Conservation (phyloP, 352 stramenopile genomes). For the Globisporangium cystogenes region DNA sequence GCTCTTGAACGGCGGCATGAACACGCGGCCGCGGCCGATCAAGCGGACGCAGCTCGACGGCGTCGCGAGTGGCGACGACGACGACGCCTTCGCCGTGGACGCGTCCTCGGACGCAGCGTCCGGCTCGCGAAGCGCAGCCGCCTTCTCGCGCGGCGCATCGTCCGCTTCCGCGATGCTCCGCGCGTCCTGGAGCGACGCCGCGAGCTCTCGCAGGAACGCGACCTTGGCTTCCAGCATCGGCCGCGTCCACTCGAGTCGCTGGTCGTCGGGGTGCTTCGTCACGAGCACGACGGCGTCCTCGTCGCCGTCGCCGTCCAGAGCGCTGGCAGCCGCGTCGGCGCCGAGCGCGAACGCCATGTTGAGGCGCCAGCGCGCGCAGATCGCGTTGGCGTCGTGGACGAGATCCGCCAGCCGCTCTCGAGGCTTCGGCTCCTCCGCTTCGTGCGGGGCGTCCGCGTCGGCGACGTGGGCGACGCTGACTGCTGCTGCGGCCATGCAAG, state of each 20-base stretch:
- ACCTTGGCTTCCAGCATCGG: constrained; percentile 42
- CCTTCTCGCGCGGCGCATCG: constrained; percentile 5
- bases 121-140: constrained; percentile 12
- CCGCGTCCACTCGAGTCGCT: constrained; percentile 42
- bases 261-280: constrained; percentile 37
- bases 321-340: neutral
- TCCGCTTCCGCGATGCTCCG: constrained; percentile 1
- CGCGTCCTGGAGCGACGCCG: constrained; percentile 27
- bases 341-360: constrained; percentile 34
- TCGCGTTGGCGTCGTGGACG: constrained; percentile 51
- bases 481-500: neutral
- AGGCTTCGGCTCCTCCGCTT: neutral
- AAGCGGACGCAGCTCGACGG: constrained; percentile 16
- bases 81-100: neutral
- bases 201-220: constrained; percentile 37
- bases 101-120: constrained; percentile 10
- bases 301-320: constrained; percentile 1
- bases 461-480: no score
- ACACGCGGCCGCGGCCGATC: constrained; percentile 26
- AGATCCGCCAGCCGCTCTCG: constrained; percentile 13
- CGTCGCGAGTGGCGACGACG: neutral
- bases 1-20: constrained; percentile 16
- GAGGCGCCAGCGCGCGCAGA: constrained; percentile 49
- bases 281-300: constrained; percentile 21
- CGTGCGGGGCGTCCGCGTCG: no score